These are phyloP conservation scores for Leucogyrophana mollusca DNA, from an alignment of 768 basidiomycete genomes.

Conservation along the genomic window DNA sequence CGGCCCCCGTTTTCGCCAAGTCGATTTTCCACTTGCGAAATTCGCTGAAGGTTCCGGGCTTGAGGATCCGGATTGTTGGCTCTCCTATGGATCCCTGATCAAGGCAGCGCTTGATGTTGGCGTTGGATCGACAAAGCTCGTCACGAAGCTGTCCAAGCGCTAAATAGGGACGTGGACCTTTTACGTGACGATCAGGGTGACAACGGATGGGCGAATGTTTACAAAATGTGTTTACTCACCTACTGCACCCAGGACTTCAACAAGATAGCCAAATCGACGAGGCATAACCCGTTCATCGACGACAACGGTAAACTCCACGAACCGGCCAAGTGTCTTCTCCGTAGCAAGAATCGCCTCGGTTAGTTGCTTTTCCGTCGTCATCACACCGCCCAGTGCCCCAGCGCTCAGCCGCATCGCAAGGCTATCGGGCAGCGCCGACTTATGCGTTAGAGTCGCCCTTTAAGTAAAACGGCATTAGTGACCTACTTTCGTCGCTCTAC, in stretches of 20 bases:
- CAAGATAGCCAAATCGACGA: constrained; percentile 3
- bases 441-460: no score
- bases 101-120: background rate
- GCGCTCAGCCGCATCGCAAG: background rate
- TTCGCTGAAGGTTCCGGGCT: constrained; percentile 6
- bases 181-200: background rate
- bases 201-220: background rate
- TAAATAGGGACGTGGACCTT: background rate
- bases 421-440: background rate
- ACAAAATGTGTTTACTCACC: background rate
- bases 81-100: background rate
- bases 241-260: constrained; percentile 2
- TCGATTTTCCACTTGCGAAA: constrained; percentile 5
- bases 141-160: background rate
- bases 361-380: background rate
- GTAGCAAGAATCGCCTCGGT: constrained; percentile 1
- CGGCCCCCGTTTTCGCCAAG: background rate
- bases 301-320: constrained; percentile 6
- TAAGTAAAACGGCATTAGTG: no score
- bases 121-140: background rate
- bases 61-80: constrained; percentile 9
- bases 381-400: no score
- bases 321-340: background rate
- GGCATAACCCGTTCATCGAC: background rate
- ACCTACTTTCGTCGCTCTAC: background rate